Evolutionary conservation across 495 filamentous ascomycete species (phyloP).

Genomic region (Viridothelium virens): DNA sequence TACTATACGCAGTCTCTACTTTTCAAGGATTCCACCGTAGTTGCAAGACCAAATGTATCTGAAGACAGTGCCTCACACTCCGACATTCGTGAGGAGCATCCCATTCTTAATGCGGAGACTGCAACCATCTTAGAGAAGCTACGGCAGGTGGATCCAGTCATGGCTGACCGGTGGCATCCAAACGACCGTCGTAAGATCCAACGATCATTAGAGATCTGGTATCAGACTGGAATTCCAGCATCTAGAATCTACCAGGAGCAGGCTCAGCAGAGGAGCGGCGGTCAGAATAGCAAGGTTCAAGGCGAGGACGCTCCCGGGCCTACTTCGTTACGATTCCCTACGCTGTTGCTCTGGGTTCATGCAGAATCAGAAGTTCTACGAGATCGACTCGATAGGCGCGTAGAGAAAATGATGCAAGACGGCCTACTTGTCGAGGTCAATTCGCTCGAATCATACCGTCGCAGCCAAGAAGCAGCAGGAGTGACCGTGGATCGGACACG

Average conservation of each 20-base stretch:
- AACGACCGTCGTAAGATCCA: conserved; percentile 84
- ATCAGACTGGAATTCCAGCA: conserved; percentile 66
- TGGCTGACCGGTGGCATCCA: conserved; percentile 91
- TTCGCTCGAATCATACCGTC: conserved; percentile 50
- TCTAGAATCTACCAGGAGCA: conserved; percentile 76
- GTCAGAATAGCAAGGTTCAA: conserved; percentile 13
- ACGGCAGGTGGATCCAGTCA: conserved; percentile 72
- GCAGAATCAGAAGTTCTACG: conserved; percentile 58
- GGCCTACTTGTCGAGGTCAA: conserved; percentile 67
- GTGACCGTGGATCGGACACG: conserved; percentile 56
- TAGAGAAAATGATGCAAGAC: conserved; percentile 70
- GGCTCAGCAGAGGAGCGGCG: conserved; percentile 42
- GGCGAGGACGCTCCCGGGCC: conserved; percentile 17
- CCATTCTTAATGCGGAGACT: conserved; percentile 63
- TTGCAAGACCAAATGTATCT: neutral
- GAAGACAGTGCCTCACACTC: neutral
- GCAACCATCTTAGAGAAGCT: conserved; percentile 64
- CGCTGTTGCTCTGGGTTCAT: conserved; percentile 84
- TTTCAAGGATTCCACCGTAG: conserved; percentile 49
- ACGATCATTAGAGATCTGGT: conserved; percentile 81
- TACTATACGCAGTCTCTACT: conserved; percentile 88
- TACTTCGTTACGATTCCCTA: conserved; percentile 43
- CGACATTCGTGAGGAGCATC: conserved; percentile 44
- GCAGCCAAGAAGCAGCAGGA: conserved; percentile 42
- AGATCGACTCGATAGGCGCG: conserved; percentile 61